Evolutionary conservation across 2,329 filamentous ascomycete species (phyloP).

Genomic region (Clonostachys rhizophaga): DNA sequence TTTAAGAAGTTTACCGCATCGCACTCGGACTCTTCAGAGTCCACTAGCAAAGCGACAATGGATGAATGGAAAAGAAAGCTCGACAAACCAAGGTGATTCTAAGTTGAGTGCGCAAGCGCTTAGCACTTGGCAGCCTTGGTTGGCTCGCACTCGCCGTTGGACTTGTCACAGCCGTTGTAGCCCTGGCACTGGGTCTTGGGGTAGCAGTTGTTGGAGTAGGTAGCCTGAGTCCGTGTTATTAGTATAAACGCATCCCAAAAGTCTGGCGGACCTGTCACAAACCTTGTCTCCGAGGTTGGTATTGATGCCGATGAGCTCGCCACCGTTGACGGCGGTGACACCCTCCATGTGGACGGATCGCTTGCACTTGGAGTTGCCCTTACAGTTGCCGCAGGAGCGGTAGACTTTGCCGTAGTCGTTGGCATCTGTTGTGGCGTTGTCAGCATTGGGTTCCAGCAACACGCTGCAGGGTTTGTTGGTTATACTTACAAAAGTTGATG

Average conservation of each 20-base stretch:
- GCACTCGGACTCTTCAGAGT: too few species aligned
- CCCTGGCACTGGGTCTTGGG: conserved; percentile 6
- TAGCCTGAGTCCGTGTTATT: background rate
- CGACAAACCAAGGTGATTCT: too few species aligned
- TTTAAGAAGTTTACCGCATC: too few species aligned
- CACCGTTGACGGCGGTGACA: conserved; percentile 27
- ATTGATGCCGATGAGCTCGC: conserved; percentile 27
- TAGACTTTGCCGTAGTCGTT: conserved; percentile 42
- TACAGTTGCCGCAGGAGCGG: conserved; percentile 39
- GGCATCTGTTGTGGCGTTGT: conserved; percentile 11
- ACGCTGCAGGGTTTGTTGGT: too few species aligned
- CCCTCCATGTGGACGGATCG: conserved; percentile 3
- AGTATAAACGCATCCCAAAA: too few species aligned
- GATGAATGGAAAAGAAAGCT: too few species aligned
- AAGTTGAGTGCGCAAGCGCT: too few species aligned
- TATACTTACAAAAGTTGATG: conserved; percentile 21
- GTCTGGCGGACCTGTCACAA: too few species aligned
- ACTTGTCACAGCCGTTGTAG: conserved; percentile 7
- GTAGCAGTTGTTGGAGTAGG: conserved; percentile 6
- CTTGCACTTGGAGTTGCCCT: conserved; percentile 25
- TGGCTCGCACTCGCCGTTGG: conserved; percentile 3
- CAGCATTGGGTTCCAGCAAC: too few species aligned
- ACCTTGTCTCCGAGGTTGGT: conserved; percentile 19
- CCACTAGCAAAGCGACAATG: too few species aligned
- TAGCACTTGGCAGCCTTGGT: background rate